Evolutionary conservation across 495 filamentous ascomycete genomes (phyloP).

Genomic region (Tuber brumale): DNA sequence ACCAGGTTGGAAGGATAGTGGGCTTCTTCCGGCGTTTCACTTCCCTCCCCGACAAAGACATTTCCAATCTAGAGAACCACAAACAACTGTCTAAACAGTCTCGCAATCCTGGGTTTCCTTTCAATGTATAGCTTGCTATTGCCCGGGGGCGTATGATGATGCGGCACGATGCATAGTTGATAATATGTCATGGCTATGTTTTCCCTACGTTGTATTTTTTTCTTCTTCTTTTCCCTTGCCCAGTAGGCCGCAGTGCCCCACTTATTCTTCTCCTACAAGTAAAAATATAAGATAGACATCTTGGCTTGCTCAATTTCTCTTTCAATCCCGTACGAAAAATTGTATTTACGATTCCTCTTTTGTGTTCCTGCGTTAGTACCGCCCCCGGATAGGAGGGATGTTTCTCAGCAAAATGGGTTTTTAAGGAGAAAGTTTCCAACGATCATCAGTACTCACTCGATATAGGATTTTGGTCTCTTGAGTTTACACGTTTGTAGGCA

Average conservation of each 20-base stretch:
- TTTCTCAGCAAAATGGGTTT: conserved; percentile 3
- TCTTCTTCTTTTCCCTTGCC: neutral
- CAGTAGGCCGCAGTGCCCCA: neutral
- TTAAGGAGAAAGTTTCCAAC: neutral
- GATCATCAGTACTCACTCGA: conserved; percentile 4
- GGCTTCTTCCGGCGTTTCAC: neutral
- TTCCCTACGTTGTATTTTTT: neutral
- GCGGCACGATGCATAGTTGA: neutral
- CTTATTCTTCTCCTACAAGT: neutral
- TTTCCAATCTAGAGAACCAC: neutral
- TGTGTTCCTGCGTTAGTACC: neutral
- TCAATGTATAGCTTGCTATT: neutral
- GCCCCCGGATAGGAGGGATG: neutral
- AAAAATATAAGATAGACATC: neutral
- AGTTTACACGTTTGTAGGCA: neutral
- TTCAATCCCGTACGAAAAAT: neutral
- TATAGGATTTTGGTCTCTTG: neutral
- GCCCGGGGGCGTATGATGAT: neutral
- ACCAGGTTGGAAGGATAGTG: conserved; percentile 22
- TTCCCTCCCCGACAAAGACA: neutral
- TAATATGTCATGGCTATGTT: neutral
- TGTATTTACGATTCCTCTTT: neutral
- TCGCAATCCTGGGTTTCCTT: neutral
- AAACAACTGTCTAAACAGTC: neutral
- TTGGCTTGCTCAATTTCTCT: neutral